Evolutionary conservation across 2,329 filamentous ascomycete genomes (phyloP).

Genomic region (Diaporthe nobilis): DNA sequence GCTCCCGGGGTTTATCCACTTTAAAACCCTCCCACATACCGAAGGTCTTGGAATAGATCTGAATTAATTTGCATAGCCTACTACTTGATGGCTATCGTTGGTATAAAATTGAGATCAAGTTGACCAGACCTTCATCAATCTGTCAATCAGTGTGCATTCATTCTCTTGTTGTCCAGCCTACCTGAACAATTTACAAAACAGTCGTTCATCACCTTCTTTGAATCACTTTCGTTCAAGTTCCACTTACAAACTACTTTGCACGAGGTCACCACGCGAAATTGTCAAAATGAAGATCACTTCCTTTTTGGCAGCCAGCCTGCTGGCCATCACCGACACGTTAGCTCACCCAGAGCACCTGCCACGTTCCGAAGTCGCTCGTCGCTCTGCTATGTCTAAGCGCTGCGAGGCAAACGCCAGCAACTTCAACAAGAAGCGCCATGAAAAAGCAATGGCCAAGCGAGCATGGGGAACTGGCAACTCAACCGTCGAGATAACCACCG

Average conservation of each 20-base stretch:
- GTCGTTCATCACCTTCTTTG: neutral
- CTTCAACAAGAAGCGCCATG: slow-evolving; percentile 38
- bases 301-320: slow-evolving; percentile 25
- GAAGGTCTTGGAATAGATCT: slow-evolving; percentile 7
- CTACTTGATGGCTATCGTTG: neutral
- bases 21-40: slow-evolving; percentile 12
- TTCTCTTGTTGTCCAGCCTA: too few relatives aligned
- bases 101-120: neutral
- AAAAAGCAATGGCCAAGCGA: slow-evolving; percentile 24
- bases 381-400: slow-evolving; percentile 34
- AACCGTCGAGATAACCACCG: slow-evolving; percentile 28
- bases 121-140: neutral
- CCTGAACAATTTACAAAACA: neutral
- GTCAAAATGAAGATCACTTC: slow-evolving; percentile 14
- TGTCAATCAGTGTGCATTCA: neutral
- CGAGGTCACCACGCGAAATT: too few relatives aligned
- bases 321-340: slow-evolving; percentile 13
- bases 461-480: slow-evolving; percentile 23
- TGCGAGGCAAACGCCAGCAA: slow-evolving; percentile 23
- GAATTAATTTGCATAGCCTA: slow-evolving; percentile 15
- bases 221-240: neutral
- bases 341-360: slow-evolving; percentile 14
- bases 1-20: neutral
- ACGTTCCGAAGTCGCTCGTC: slow-evolving; percentile 26
- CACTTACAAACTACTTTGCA: too few relatives aligned